Evolutionary conservation across 352 stramenopile species (phyloP).

Genomic region (Elongisporangium senticosum): DNA sequence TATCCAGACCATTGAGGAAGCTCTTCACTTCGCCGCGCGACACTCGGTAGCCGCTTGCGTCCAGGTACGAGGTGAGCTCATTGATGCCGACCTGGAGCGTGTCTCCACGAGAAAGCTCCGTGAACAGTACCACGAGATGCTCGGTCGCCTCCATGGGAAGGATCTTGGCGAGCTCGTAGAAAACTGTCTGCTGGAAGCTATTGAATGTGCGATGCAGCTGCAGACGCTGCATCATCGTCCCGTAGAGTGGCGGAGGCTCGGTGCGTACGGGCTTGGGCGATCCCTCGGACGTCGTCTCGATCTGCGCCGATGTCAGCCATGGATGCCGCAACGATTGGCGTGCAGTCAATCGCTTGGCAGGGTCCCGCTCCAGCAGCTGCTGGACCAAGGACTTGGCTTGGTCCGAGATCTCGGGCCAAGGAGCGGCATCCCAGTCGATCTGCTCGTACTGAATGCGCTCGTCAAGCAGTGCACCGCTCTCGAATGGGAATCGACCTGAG

Average conservation of each 20-base stretch:
- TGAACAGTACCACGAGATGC: slow-evolving; percentile 63
- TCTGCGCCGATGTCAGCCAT: slow-evolving; percentile 38
- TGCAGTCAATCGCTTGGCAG: slow-evolving; percentile 32
- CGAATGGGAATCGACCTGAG: slow-evolving; percentile 58
- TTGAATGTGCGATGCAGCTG: slow-evolving; percentile 74
- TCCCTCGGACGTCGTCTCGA: not conserved
- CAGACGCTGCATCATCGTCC: slow-evolving; percentile 66
- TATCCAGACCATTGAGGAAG: slow-evolving; percentile 54
- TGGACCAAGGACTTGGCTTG: slow-evolving; percentile 54
- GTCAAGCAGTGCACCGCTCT: slow-evolving; percentile 47
- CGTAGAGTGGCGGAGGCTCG: slow-evolving; percentile 30
- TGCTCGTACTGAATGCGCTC: slow-evolving; percentile 57
- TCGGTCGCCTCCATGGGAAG: slow-evolving; percentile 53
- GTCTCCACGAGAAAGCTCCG: slow-evolving; percentile 46
- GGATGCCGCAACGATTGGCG: slow-evolving; percentile 61
- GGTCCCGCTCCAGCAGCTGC: slow-evolving; percentile 44
- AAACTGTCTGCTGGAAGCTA: slow-evolving; percentile 57
- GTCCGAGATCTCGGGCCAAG: slow-evolving; percentile 46
- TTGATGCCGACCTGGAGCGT: slow-evolving; percentile 38
- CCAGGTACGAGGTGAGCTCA: slow-evolving; percentile 50
- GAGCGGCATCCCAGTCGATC: slow-evolving; percentile 39
- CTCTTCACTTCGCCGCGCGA: slow-evolving; percentile 51
- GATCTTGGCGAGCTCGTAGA: slow-evolving; percentile 46
- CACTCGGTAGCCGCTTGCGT: slow-evolving; percentile 50
- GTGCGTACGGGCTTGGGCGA: slow-evolving; percentile 1